Base-by-base conservation (phyloP, 2,329 filamentous ascomycete genomes). In the Tolypocladium endophyticum region DNA sequence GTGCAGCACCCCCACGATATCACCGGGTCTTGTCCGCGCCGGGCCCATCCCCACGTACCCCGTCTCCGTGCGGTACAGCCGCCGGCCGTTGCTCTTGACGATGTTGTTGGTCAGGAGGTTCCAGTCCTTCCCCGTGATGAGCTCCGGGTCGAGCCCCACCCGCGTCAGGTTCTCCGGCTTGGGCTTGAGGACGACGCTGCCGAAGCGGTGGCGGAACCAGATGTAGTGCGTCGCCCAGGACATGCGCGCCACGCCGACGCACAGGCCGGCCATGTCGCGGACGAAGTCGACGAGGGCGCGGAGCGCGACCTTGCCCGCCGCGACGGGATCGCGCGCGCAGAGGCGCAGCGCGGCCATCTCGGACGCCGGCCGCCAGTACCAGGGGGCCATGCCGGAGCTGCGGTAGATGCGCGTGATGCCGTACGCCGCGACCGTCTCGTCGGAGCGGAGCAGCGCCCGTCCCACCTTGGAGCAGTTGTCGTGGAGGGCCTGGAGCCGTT, bases 11-110 rank as follows among this genome's bases (percentile, higher is more conserved):
- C 66, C 66, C 0, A 73, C 62, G 1, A 35, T 55, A 57, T 74
- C 71, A 0, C 65, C 70, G 1, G 43, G 36, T 56, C 57, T 16
- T 61, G 68, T 66, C 4, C 58, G 47, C 28, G 36, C 14, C 8
- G 71, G 70, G 0, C 69, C 70, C 7, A 72, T 60, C 1, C 71
- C 72, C 12, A 73, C 59, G 50, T 66, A 63, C 3, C 71, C 70
- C 6, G 60, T 63, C 2, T 62, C 59, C 4, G 72, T 73, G 12
- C 69, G 52, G 58, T 69, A 74, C 23, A 72, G 45, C 50, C 59
- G 66, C 54, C 64, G 62, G 7, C 62, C 61, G 2, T 45, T 33
- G 28, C 65, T 66, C 25, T 61, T 67, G 23, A 62, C 41, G 28
- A 70, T n/a, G 28, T 63, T 64, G 6, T 55, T 33, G 1, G 41